These are phyloP conservation scores for Thalassiosira livingstoniorum DNA, from an alignment of 352 stramenopile genomes.

Conservation along the genomic window DNA sequence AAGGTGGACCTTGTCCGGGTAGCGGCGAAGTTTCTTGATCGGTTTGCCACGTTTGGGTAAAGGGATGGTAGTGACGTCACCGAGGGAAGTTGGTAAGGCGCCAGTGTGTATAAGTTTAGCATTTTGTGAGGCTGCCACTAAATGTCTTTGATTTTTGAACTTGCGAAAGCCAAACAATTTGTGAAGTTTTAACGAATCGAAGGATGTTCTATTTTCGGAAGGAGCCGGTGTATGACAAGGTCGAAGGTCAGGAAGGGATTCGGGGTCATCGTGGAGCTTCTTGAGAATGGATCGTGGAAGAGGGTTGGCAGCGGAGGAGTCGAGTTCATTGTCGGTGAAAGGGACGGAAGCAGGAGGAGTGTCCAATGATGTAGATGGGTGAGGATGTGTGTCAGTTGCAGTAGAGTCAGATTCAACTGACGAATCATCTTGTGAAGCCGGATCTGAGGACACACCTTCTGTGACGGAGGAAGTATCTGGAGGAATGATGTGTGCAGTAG, in stretches of 20 bases:
- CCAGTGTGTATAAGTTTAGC: background rate
- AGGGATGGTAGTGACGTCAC: slow-evolving; percentile 16
- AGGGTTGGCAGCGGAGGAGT: background rate
- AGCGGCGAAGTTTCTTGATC: slow-evolving; percentile 6
- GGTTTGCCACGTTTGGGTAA: slow-evolving; percentile 18
- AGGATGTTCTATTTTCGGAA: background rate
- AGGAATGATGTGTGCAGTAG: background rate
- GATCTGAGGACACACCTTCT: no score
- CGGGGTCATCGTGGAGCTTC: background rate
- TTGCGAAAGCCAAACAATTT: background rate
- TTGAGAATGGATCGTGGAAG: background rate
- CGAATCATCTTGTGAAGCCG: no score
- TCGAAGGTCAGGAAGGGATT: no score
- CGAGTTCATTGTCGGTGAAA: no score
- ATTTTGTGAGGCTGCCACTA: background rate
- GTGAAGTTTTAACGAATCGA: background rate
- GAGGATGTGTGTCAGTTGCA: no score
- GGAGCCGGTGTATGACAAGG: background rate
- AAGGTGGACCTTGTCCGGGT: slow-evolving; percentile 26
- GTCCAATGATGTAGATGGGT: no score
- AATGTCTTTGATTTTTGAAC: background rate
- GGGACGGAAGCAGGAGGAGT: no score
- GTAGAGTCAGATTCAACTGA: no score
- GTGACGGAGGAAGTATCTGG: background rate
- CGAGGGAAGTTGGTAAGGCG: background rate